A percentile compares a stretch with the other conserved stretches of the same genome.
These are phyloP conservation scores for Albatrellus ellisii DNA, from an alignment of 768 basidiomycete species.

Conservation along the genomic window DNA sequence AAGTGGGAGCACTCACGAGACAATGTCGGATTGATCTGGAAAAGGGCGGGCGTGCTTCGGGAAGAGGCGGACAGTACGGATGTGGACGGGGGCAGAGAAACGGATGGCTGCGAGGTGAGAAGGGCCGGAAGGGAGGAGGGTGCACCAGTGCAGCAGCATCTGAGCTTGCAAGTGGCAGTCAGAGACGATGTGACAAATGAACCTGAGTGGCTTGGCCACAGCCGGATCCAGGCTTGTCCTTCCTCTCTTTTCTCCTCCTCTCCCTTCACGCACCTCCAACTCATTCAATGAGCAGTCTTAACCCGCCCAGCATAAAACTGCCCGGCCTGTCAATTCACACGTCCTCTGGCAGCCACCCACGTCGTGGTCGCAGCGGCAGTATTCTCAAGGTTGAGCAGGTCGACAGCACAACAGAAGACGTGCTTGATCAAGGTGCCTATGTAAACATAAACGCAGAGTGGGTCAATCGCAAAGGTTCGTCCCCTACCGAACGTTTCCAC, in stretches of 20 bases:
- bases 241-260: background rate
- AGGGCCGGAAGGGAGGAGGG: conserved; percentile 41
- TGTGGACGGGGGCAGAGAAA: conserved; percentile 53
- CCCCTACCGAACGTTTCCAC: background rate
- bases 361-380: conserved; percentile 50
- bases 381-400: conserved; percentile 81
- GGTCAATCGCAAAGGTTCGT: conserved; percentile 84
- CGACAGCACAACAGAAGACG: conserved; percentile 59
- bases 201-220: too few relatives aligned
- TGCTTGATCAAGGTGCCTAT: conserved; percentile 69
- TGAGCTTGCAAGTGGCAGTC: conserved; percentile 14
- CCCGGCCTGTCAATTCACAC: conserved; percentile 28
- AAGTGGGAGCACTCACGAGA: conserved; percentile 35
- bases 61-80: conserved; percentile 58
- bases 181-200: too few relatives aligned
- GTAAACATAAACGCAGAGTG: conserved; percentile 83
- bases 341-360: conserved; percentile 15
- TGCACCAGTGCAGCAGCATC: conserved; percentile 56
- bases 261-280: background rate
- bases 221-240: background rate
- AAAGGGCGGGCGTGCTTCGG: conserved; percentile 57
- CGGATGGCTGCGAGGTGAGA: conserved; percentile 55
- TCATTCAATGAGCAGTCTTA: conserved; percentile 1
- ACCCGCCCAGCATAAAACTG: conserved; percentile 23
- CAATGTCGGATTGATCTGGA: conserved; percentile 38